Base-by-base conservation (phyloP, 495 filamentous ascomycete genomes). In the Haplographium delicatum region DNA sequence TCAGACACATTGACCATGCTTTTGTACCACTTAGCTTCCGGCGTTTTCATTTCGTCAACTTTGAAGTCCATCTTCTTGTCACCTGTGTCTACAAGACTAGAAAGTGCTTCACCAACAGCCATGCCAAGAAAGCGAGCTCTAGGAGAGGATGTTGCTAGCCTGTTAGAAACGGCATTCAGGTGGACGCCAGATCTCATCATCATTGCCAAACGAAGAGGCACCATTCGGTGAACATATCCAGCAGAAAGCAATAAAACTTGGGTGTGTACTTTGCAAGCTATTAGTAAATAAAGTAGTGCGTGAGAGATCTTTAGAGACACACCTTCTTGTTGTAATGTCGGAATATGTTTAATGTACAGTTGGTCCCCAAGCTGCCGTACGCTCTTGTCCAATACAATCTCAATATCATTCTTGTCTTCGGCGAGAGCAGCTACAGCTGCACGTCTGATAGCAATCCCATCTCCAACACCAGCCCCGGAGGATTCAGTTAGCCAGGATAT, bases 241-340 rank as follows among this genome's bases (percentile, higher is more conserved):
- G 86, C 84, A 52, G 78, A 71, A 11, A 97, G 68, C 3, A 96
- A 80, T 20, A 96, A 72, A 18, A 84, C 72, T 68, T 96, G 90
- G 5, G 83, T 79, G 62, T 88, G 87, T 16, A 79, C 91, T 79
- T 53, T 50, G 27, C 43, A 41, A 43, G 20, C 50, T 18, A 24
- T 47, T 23, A 30, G 30, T 13, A n/a, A 6, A 33, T 22, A 13
- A 34, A 10, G 18, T 10, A 39, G 38, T 38, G 23, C 13, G 16
- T 23, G 24, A 30, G 50, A 15, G 22, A 28, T 35, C 23, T 13
- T 16, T 33, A 30, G 20, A 3, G 42, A 4, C 23, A 40, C 51
- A 87, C 88, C 86, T 78, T 96, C 89, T 75, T 99, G 93, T 54
- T 88, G 83, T 27, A 88, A 62, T 18, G 85, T 78, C 2, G 89